Percentiles rank a stretch among this genome's conserved stretches.
phyloP scores from a whole-genome alignment of 179 eudicot genomes.

The Beta corolliflora region DNA sequence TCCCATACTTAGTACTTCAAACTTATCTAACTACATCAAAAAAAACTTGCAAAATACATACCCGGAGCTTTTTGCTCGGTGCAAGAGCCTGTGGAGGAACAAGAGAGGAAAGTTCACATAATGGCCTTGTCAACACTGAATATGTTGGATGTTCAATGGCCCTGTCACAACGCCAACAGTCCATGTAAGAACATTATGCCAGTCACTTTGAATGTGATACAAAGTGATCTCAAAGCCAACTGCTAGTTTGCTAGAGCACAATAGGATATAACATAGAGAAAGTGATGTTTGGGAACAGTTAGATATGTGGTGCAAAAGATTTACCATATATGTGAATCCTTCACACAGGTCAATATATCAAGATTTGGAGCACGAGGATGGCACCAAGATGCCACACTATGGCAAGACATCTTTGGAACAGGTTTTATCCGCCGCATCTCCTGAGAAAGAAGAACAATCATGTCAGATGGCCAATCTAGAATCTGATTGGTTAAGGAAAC shows the following conservation, averaged over 20 bases:
- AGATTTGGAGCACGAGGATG: slow-evolving; percentile 99
- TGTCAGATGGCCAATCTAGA: background rate
- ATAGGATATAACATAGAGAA: background rate
- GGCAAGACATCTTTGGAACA: slow-evolving; percentile 91
- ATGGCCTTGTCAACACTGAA: slow-evolving; percentile 91
- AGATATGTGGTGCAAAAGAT: slow-evolving; percentile 5
- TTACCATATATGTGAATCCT: slow-evolving; percentile 98
- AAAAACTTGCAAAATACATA: slow-evolving; percentile 32
- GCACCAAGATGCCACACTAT: slow-evolving; percentile 99
- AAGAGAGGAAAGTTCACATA: slow-evolving; percentile 93
- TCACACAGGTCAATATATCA: slow-evolving; percentile 95
- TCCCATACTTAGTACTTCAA: background rate
- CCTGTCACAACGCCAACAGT: slow-evolving; percentile 48
- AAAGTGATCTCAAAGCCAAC: background rate
- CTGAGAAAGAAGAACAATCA: slow-evolving; percentile 42
- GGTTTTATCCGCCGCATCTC: slow-evolving; percentile 97
- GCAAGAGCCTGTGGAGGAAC: slow-evolving; percentile 90
- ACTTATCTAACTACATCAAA: background rate
- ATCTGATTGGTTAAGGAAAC: background rate
- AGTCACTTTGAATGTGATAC: background rate
- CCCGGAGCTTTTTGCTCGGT: slow-evolving; percentile 91
- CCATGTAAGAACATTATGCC: slow-evolving; percentile 13
- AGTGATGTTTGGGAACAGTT: slow-evolving; percentile 16
- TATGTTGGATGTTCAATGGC: slow-evolving; percentile 97
- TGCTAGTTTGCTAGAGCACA: background rate